Evolutionary conservation across 495 filamentous ascomycete genomes (phyloP), one percentile per base, ranked within the genome.

Genomic region (Talaromyces trachyspermus): DNA sequence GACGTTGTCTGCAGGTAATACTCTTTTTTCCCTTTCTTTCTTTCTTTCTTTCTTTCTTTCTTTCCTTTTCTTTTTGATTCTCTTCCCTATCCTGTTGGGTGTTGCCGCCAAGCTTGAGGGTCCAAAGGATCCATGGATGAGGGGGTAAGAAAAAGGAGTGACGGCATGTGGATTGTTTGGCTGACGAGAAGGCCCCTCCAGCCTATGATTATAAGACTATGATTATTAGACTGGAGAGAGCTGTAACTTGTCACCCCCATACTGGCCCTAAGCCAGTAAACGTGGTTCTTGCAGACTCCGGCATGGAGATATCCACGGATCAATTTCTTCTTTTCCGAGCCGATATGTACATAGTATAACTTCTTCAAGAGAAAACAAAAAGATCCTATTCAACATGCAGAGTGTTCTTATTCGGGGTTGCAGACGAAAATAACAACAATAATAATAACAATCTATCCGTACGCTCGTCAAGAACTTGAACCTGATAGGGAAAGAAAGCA

Each of bases 261-360:
- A n/a, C n/a, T n/a, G n/a, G n/a, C n/a, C n/a, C n/a, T 23, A 42
- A 17, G 8, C 22, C 39, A 26, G 20, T 42, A 0, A 42, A 42
- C 39, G 39, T 26, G 39, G 39, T 26, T 42, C 39, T 42, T 14
- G 14, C 20, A 42, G 10, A 26, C 39, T 26, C 26, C 26, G 22
- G 26, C 39, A 42, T 24, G 22, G 20, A 26, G 39, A 36, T n/a
- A 42, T 24, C 27, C 27, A 24, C 19, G 20, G 39, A 42, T 26
- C 39, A 42, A 7, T 24, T 25, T 6, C 11, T 24, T 25, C 12
- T 30, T 12, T 6, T 14, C n/a, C 3, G 9, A 42, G 39, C 19
- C 20, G 39, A 26, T 42, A 42, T n/a, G n/a, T n/a, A n/a, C n/a
- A n/a, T n/a, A n/a, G n/a, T n/a, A n/a, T n/a, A n/a, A n/a, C n/a